Percentiles rank a stretch among this genome's conserved stretches.
These are phyloP conservation scores for Vicia villosa DNA, from an alignment of 306 rosid genomes.

Conservation along the genomic window DNA sequence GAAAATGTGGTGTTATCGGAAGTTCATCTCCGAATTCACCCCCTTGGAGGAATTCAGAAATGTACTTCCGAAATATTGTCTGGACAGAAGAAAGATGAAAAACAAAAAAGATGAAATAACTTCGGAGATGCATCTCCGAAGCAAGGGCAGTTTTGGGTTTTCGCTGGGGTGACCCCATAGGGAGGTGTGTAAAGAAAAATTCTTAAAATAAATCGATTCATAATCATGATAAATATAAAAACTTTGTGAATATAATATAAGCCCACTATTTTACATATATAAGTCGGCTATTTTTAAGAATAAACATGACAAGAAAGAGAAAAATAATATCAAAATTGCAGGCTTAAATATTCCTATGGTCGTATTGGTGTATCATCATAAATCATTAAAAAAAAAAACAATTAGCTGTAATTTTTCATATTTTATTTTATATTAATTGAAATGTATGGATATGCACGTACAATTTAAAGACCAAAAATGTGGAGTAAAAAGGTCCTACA, in stretches of 20 bases:
- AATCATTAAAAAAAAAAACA: not conserved
- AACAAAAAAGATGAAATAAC: no score
- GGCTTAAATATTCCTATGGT: not conserved
- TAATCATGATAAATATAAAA: not conserved
- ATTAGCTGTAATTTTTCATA: not conserved
- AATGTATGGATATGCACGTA: not conserved
- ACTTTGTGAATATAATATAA: not conserved
- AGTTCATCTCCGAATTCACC: no score
- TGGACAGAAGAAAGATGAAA: no score
- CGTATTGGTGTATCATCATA: not conserved
- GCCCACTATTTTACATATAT: not conserved
- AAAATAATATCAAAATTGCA: slow-evolving; percentile 30
- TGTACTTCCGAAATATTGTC: no score
- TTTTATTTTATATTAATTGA: not conserved
- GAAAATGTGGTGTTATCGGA: no score
- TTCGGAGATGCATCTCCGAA: no score
- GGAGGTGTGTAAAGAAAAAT: no score
- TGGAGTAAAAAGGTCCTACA: not conserved
- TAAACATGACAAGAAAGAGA: not conserved
- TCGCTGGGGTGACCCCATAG: no score
- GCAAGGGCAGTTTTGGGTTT: no score
- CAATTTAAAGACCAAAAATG: not conserved
- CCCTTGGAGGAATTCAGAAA: no score
- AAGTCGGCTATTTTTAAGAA: not conserved
- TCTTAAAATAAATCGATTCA: slow-evolving; percentile 24